Percentiles rank a stretch among this genome's conserved stretches.
Evolutionary conservation across 2,329 filamentous ascomycete species (phyloP).

Genomic region (Diplocarpon mali): DNA sequence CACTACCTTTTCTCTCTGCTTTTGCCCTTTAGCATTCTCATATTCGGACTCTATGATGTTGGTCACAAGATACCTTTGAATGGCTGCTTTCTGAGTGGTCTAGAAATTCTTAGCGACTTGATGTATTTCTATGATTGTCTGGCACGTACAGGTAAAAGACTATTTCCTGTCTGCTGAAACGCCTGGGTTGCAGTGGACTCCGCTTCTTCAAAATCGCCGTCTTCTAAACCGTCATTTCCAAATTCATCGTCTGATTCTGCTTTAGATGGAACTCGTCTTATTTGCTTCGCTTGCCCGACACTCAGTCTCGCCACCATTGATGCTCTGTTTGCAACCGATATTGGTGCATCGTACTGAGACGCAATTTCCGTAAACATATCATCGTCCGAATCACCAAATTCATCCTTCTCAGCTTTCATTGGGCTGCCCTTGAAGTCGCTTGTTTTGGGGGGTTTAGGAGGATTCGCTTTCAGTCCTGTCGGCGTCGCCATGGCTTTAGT

Average conservation of each 20-base stretch:
- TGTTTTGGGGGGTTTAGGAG: not conserved
- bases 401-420: slow-evolving; percentile 33
- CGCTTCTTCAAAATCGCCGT: slow-evolving; percentile 66
- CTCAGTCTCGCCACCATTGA: not conserved
- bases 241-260: slow-evolving; percentile 61
- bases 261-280: slow-evolving; percentile 22
- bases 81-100: slow-evolving; percentile 57
- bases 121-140: slow-evolving; percentile 24
- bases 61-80: slow-evolving; percentile 78
- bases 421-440: not conserved
- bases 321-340: not conserved
- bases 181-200: slow-evolving; percentile 66
- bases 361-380: slow-evolving; percentile 46
- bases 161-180: slow-evolving; percentile 25
- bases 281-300: not conserved
- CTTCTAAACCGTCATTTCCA: slow-evolving; percentile 49
- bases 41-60: slow-evolving; percentile 62
- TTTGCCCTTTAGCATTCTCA: slow-evolving; percentile 47
- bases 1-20: slow-evolving; percentile 60
- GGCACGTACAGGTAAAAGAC: slow-evolving; percentile 43
- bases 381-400: slow-evolving; percentile 57
- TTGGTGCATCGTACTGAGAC: slow-evolving; percentile 40
- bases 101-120: slow-evolving; percentile 52
- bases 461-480: not conserved
- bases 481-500: not conserved